Evolutionary conservation across 306 rosid genomes (phyloP), one percentile per base, ranked within the genome.

Genomic region (Crataegus laevigata): DNA sequence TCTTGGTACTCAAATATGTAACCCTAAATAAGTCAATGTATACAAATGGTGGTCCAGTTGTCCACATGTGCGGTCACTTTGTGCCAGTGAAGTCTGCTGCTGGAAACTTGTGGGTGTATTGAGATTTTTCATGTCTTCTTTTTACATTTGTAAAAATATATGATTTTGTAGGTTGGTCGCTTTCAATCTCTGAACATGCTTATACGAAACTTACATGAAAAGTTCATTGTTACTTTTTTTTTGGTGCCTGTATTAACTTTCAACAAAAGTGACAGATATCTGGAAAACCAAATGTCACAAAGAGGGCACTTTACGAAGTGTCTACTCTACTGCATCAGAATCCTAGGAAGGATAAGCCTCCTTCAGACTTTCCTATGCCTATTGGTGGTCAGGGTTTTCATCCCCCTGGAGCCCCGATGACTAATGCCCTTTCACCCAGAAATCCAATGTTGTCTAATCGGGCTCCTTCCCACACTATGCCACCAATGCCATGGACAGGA

Each of bases 271-370:
- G 73, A 29, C 78, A 83, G 86, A 75, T 79, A 65, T 83, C 86
- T 75, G 86, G 83, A 34, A 79, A 83, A 66, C 76, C 72, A 12
- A 38, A 50, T 3, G 75, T 75, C 61, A 73, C 80, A 59, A 83
- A 79, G 77, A 79, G 58, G 55, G 86, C 86, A 17, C 78, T 83
- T 47, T 83, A 74, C 58, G 78, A 79, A 65, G 78, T 83, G 59
- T 70, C 83, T 13, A 78, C 81, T 19, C 82, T 71, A 22, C 38
- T 79, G 75, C 83, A 83, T 79, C 75, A 71, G 71, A 83, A 83
- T 66, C 85, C 85, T 68, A 76, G 82, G 11, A 82, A 82, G 66
- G 85, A 78, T 18, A 82, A 78, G 11, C 74, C 79, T 52, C 79
- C 76, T 29, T 50, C 40, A 36, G 62, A 26, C 45, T 68, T 51